Evolutionary conservation across 2,329 filamentous ascomycete genomes (phyloP), one percentile per base, ranked within the genome.

Genomic region (Periconia sp.): DNA sequence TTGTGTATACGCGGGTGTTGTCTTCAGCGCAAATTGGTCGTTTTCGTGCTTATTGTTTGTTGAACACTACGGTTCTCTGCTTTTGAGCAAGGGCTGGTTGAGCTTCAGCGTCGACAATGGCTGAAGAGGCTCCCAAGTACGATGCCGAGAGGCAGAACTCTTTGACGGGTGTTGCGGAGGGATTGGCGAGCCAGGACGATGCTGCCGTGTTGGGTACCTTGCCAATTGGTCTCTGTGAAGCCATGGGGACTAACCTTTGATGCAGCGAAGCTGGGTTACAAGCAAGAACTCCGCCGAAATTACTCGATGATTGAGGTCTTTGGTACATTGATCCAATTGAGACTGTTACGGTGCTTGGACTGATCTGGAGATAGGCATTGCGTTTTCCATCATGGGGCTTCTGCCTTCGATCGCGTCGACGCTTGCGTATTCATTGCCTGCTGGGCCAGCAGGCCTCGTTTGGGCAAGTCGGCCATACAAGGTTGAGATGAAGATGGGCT

Each of bases 301-400:
- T 85, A 85, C 57, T 79, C 78, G 3, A 81, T 81, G 47, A 68
- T 83, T n/a, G 80, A 85, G 58, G 75, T 85, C 13, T 84, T 85
- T 53, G 82, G 79, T 19, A 40, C n/a, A n/a, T 26, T 19, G 24
- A 19, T 15, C 9, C 7, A 17, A 32, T 45, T 15, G 6, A 16
- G 5, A 10, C 11, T 30, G 16, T 36, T 56, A 81, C 25, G 8
- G 31, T 12, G 18, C 18, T 6, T 4, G 15, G 4, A 25, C 33
- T 36, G 17, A 36, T 9, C 5, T 4, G 8, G 5, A 24, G 12
- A n/a, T 15, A 56, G 55, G 64, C 13, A 69, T 71, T 30, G 64
- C 66, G 3, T 71, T 71, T 49, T 64, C 58, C 13, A 70, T 85
- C 52, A 84, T 85, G 80, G 81, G 81, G 2, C 61, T 85, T 5